Conservation (phyloP, 768 basidiomycete species). For the Hypholoma fasciculare region DNA sequence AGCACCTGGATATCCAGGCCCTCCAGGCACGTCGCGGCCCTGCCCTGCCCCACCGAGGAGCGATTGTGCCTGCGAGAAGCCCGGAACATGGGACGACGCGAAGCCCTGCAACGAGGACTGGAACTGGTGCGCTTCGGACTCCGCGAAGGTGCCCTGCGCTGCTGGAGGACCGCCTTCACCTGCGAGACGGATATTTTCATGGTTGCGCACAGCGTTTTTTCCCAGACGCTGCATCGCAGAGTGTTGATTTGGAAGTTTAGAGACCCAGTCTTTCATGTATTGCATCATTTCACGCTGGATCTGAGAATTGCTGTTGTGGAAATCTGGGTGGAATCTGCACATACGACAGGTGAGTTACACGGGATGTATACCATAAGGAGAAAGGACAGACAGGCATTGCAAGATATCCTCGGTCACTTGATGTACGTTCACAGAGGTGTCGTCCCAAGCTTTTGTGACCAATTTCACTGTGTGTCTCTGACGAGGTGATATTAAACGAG, state of each 20-base stretch:
- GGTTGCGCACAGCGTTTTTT: constrained; percentile 68
- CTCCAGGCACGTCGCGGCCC: constrained; percentile 25
- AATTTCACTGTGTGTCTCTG: constrained; percentile 64
- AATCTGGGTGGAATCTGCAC: constrained; percentile 80
- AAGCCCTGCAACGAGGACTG: constrained; percentile 51
- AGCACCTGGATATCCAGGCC: constrained; percentile 7
- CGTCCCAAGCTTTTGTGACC: constrained; percentile 85
- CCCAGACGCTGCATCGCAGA: constrained; percentile 56
- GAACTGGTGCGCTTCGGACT: constrained; percentile 45
- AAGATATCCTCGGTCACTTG: constrained; percentile 61
- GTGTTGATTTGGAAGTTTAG: constrained; percentile 44
- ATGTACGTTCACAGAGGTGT: constrained; percentile 57
- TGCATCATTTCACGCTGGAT: constrained; percentile 79
- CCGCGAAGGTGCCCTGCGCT: constrained; percentile 48
- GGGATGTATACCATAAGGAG: not conserved
- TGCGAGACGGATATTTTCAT: constrained; percentile 64
- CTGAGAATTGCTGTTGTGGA: constrained; percentile 61
- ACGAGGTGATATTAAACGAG: not conserved
- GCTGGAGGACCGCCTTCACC: constrained; percentile 51
- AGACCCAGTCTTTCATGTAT: constrained; percentile 63
- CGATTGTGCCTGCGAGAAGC: constrained; percentile 42
- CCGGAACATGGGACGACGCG: constrained; percentile 43
- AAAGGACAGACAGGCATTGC: constrained; percentile 56
- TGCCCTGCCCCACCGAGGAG: constrained; percentile 31
- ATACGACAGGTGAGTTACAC: not conserved